A percentile compares a stretch with the other conserved stretches of the same genome.
phyloP scores from a whole-genome alignment of 2,329 filamentous ascomycete species.

The Parafenestella ontariensis region DNA sequence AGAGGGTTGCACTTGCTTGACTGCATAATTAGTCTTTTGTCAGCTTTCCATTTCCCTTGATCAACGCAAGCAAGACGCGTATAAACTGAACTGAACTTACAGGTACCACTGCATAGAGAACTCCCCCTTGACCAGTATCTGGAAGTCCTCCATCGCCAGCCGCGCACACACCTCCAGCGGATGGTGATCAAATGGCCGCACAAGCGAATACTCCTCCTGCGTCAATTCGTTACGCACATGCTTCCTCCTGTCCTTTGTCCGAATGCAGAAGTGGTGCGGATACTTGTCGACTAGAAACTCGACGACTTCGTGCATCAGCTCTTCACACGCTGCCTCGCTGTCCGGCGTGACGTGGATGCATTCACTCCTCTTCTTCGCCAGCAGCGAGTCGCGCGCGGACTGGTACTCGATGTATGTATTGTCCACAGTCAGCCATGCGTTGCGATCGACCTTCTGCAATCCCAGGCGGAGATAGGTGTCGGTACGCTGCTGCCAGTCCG shows the following conservation, averaged over 20 bases:
- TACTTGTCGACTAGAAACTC: slow-evolving; percentile 55
- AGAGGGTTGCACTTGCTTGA: slow-evolving; percentile 60
- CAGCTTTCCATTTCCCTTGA: not conserved
- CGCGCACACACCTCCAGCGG: slow-evolving; percentile 60
- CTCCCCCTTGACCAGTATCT: slow-evolving; percentile 54
- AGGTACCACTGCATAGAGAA: slow-evolving; percentile 57
- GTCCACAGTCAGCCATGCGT: not conserved
- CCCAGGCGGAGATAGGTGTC: not conserved
- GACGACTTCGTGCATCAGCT: slow-evolving; percentile 56
- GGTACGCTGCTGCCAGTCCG: too few species aligned
- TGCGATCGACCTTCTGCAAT: slow-evolving; percentile 43
- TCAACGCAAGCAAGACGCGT: too few species aligned
- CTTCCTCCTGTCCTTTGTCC: slow-evolving; percentile 11
- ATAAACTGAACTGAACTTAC: slow-evolving; percentile 37
- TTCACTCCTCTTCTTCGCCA: slow-evolving; percentile 48
- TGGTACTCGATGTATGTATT: slow-evolving; percentile 52
- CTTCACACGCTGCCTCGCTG: slow-evolving; percentile 55
- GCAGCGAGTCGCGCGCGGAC: slow-evolving; percentile 50
- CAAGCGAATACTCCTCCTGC: slow-evolving; percentile 53
- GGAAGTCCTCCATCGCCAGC: slow-evolving; percentile 61
- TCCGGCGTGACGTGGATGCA: slow-evolving; percentile 57
- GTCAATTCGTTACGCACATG: slow-evolving; percentile 53
- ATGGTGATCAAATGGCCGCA: slow-evolving; percentile 44
- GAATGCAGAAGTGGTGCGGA: slow-evolving; percentile 51
- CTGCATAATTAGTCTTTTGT: slow-evolving; percentile 39